Percentiles rank a stretch among this genome's conserved stretches.
Evolutionary conservation across 306 rosid species (phyloP).

Genomic region (Rosa persica): DNA sequence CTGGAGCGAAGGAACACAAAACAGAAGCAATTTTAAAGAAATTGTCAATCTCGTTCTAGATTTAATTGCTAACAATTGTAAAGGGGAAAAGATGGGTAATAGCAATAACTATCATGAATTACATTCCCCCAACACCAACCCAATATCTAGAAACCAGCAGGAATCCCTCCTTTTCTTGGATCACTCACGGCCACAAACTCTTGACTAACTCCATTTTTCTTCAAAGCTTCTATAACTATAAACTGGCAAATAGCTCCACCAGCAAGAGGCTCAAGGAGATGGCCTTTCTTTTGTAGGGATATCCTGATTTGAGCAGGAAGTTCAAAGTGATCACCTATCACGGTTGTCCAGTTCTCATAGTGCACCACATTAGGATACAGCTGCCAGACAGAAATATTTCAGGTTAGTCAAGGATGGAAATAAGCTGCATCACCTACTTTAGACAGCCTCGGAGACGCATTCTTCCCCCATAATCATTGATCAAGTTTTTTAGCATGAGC

Average conservation of each 20-base stretch:
- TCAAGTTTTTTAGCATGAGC: background rate
- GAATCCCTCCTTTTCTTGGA: constrained; percentile 88
- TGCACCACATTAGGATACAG: constrained; percentile 62
- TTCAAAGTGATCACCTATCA: constrained; percentile 63
- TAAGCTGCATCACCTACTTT: background rate
- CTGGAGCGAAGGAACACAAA: background rate
- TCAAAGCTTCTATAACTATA: constrained; percentile 28
- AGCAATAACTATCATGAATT: background rate
- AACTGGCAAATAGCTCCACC: constrained; percentile 73
- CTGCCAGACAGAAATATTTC: constrained; percentile 36
- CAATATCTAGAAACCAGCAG: constrained; percentile 59
- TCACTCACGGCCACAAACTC: constrained; percentile 83
- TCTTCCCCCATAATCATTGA: background rate
- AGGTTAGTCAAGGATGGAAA: background rate
- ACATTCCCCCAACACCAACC: background rate
- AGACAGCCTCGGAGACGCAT: background rate
- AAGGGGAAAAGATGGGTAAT: background rate
- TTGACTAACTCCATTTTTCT: constrained; percentile 25
- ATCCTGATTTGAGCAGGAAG: constrained; percentile 49
- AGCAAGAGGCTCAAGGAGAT: constrained; percentile 56
- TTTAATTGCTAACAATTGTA: background rate
- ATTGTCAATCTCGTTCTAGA: background rate
- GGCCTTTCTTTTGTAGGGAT: constrained; percentile 66
- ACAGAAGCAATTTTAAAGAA: background rate
- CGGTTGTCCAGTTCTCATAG: constrained; percentile 86